Evolutionary conservation across 2,329 filamentous ascomycete genomes (phyloP).

Genomic region (Botrytis pseudocinerea): DNA sequence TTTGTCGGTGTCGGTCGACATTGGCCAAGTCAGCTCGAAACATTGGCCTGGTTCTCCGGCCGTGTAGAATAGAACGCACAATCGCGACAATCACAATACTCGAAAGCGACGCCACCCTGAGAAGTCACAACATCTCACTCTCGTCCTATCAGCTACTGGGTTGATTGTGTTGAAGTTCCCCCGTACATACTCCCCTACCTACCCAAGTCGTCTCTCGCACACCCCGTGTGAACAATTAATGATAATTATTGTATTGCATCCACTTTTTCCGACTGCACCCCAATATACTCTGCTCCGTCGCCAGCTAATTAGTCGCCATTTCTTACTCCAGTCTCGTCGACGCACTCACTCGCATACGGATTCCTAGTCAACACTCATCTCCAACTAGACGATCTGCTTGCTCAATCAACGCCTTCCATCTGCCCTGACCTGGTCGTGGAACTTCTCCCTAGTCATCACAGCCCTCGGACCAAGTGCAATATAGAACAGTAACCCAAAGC

Average conservation of each 20-base stretch:
- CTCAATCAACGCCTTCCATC: background rate
- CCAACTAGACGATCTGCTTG: slow-evolving; percentile 13
- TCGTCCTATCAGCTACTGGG: background rate
- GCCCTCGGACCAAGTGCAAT: slow-evolving; percentile 4
- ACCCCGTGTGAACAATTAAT: background rate
- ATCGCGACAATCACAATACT: background rate
- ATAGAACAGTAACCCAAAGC: background rate
- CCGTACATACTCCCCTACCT: background rate
- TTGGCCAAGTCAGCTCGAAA: background rate
- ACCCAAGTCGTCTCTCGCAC: background rate
- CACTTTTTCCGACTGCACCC: background rate
- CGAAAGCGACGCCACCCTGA: background rate
- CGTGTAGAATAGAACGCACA: background rate
- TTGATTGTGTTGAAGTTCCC: background rate
- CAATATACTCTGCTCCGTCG: background rate
- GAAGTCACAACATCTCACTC: background rate
- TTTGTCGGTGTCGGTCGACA: slow-evolving; percentile 3
- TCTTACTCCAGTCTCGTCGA: background rate
- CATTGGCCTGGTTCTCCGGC: background rate
- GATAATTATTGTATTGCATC: background rate
- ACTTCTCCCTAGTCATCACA: background rate
- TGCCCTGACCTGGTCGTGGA: background rate
- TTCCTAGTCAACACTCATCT: background rate
- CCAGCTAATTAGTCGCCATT: background rate
- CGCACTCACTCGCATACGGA: background rate